Percentiles rank a stretch among this genome's conserved stretches.
Evolutionary conservation across 2,329 filamentous ascomycete species (phyloP).

Genomic region (Lachnellula hyalina): DNA sequence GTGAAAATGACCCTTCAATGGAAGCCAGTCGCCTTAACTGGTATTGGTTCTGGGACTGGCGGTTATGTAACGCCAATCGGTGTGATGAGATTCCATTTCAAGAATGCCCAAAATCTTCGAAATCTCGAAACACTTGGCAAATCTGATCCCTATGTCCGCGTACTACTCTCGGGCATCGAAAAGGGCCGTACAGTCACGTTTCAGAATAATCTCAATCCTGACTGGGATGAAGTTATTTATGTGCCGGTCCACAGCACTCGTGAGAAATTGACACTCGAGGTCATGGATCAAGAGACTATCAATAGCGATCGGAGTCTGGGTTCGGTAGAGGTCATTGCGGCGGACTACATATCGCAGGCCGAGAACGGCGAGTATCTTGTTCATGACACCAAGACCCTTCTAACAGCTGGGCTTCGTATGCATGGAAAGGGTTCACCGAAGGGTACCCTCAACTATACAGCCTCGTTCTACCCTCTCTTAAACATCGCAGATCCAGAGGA

Average conservation of each 20-base stretch:
- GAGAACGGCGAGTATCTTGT: conserved; percentile 77
- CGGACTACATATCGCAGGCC: conserved; percentile 73
- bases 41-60: conserved; percentile 68
- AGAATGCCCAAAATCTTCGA: conserved; percentile 73
- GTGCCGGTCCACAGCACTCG: conserved; percentile 80
- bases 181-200: conserved; percentile 92
- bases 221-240: conserved; percentile 95
- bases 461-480: conserved; percentile 84
- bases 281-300: conserved; percentile 94
- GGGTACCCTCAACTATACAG: conserved; percentile 75
- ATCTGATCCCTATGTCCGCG: conserved; percentile 89
- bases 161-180: conserved; percentile 83
- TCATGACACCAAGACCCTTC: conserved; percentile 67
- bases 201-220: conserved; percentile 89
- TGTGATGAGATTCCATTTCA: conserved; percentile 91
- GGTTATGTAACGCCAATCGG: conserved; percentile 93
- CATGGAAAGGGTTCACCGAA: conserved; percentile 70
- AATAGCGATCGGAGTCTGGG: conserved; percentile 88
- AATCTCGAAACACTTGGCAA: conserved; percentile 96
- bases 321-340: conserved; percentile 67
- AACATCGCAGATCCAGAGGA: conserved; percentile 87
- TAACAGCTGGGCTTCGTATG: conserved; percentile 64
- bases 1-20: conserved; percentile 89
- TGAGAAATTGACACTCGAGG: conserved; percentile 82
- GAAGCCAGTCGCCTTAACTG: conserved; percentile 88